Percentiles rank a stretch among this genome's conserved stretches.
Evolutionary conservation across 2,329 filamentous ascomycete genomes (phyloP).

Genomic region (Diaporthe caulivora): DNA sequence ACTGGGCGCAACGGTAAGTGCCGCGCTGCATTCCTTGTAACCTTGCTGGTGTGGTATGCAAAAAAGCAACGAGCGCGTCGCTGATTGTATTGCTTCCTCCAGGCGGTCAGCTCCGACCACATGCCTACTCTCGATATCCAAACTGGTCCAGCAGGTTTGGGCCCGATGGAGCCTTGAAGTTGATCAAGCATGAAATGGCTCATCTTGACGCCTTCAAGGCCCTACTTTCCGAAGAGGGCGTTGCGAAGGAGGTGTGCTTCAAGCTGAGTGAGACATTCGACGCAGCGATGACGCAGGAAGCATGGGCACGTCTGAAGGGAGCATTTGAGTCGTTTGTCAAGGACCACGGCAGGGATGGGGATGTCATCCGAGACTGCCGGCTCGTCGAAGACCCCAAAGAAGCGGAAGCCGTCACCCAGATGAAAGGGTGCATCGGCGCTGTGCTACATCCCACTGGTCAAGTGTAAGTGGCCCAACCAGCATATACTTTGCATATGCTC

Average conservation of each 20-base stretch:
- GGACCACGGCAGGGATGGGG: conserved; percentile 46
- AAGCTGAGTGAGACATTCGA: conserved; percentile 49
- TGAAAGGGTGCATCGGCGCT: conserved; percentile 47
- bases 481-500: not conserved
- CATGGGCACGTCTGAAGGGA: conserved; percentile 45
- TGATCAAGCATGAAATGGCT: conserved; percentile 47
- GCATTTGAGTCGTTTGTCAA: conserved; percentile 46
- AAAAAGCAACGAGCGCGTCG: not conserved
- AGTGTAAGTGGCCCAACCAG: conserved; percentile 29
- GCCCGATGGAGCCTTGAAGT: conserved; percentile 45
- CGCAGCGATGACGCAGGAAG: conserved; percentile 49
- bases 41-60: too few species aligned
- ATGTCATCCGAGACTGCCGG: conserved; percentile 44
- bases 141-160: conserved; percentile 46
- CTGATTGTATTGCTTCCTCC: not conserved
- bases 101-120: conserved; percentile 42
- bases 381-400: conserved; percentile 42
- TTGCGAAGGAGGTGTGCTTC: conserved; percentile 47
- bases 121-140: conserved; percentile 48
- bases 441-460: conserved; percentile 46
- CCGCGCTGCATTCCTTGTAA: not conserved
- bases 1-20: conserved; percentile 45
- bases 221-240: conserved; percentile 39
- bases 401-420: conserved; percentile 48
- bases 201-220: conserved; percentile 43